Conservation (phyloP, 495 filamentous ascomycete species). For the Chaetomidium leptoderma region DNA sequence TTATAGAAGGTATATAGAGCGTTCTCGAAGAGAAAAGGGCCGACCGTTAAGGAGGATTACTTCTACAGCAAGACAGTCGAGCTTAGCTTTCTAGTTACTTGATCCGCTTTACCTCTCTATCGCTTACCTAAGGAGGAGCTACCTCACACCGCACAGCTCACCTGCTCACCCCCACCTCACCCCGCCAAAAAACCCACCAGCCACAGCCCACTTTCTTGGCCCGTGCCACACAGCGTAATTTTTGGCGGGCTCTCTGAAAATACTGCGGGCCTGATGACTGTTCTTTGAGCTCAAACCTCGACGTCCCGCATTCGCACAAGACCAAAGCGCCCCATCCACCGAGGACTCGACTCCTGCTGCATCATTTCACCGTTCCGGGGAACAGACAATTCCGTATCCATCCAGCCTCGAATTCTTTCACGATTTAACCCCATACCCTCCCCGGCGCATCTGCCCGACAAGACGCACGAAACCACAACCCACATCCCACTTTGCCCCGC, state of each 20-base stretch:
- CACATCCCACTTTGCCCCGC: slow-evolving; percentile 21
- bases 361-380: not conserved
- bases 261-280: slow-evolving; percentile 28
- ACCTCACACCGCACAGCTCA: too few relatives aligned
- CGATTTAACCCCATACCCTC: not conserved
- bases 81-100: too few relatives aligned
- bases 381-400: not conserved
- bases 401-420: not conserved
- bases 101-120: too few relatives aligned
- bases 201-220: slow-evolving; percentile 30
- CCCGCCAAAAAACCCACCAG: slow-evolving; percentile 16
- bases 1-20: too few relatives aligned
- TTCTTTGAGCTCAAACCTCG: slow-evolving; percentile 21
- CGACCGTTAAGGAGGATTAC: too few relatives aligned
- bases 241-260: slow-evolving; percentile 28
- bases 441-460: slow-evolving; percentile 8
- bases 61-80: too few relatives aligned
- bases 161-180: too few relatives aligned
- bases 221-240: slow-evolving; percentile 20
- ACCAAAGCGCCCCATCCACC: not conserved
- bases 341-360: slow-evolving; percentile 12
- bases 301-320: not conserved
- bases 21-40: too few relatives aligned
- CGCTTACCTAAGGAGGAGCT: too few relatives aligned
- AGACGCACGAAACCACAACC: slow-evolving; percentile 1